Evolutionary conservation across 106 monocot genomes (phyloP).

Genomic region (Alisma plantagoaquatica): DNA sequence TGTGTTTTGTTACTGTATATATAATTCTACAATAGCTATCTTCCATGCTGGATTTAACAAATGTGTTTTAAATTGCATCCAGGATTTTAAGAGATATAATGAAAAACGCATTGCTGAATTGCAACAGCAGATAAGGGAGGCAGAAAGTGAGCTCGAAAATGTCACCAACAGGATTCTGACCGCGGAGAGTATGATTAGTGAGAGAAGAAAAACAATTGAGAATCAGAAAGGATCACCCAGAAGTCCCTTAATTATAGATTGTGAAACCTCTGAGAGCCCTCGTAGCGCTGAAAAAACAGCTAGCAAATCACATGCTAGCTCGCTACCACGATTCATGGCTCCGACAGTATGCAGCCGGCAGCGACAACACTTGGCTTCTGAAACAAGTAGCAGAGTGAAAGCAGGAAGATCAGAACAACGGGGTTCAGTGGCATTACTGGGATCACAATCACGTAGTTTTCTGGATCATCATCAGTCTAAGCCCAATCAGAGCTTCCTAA

Average conservation of each 20-base stretch:
- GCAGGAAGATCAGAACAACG: conserved; percentile 15
- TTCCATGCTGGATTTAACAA: background rate
- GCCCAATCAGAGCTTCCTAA: conserved; percentile 9
- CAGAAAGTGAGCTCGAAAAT: conserved; percentile 36
- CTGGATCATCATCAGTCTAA: conserved; percentile 12
- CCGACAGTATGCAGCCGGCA: conserved; percentile 58
- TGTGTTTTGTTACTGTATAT: background rate
- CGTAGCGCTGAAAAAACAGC: conserved; percentile 13
- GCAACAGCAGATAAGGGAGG: conserved; percentile 28
- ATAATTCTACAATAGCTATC: background rate
- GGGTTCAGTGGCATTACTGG: conserved; percentile 18
- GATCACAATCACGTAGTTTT: conserved; percentile 35
- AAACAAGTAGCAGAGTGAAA: conserved; percentile 19
- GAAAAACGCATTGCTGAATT: conserved; percentile 30
- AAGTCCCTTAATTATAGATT: conserved; percentile 40
- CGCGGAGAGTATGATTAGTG: conserved; percentile 14
- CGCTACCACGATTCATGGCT: conserved; percentile 66
- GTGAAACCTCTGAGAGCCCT: conserved; percentile 14
- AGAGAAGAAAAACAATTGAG: conserved; percentile 23
- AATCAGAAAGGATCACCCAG: conserved; percentile 55
- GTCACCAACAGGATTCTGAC: conserved; percentile 33
- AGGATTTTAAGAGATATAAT: conserved; percentile 53
- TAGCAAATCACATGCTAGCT: background rate
- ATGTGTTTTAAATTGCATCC: background rate
- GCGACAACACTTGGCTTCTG: conserved; percentile 24